Evolutionary conservation across 306 rosid genomes (phyloP).

Genomic region (Spatholobus suberectus): DNA sequence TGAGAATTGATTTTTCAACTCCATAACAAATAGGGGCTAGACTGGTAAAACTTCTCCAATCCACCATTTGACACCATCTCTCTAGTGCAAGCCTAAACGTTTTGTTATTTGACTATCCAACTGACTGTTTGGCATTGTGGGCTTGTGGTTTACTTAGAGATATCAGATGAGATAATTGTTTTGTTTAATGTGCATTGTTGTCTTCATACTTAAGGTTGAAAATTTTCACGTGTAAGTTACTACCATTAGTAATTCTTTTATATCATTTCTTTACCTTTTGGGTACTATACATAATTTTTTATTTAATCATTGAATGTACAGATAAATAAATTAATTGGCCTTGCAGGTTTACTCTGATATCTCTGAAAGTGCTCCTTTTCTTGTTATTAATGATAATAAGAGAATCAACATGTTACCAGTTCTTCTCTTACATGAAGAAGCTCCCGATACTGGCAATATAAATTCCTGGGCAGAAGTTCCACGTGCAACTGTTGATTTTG

Average conservation of each 20-base stretch:
- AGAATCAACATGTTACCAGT: constrained; percentile 63
- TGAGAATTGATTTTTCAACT: not conserved
- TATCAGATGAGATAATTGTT: not conserved
- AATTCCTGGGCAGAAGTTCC: constrained; percentile 57
- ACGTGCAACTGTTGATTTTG: constrained; percentile 54
- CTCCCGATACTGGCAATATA: constrained; percentile 50
- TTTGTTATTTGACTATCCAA: constrained; percentile 15
- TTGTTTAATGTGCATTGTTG: not conserved
- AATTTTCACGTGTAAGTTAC: not conserved
- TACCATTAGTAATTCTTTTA: not conserved
- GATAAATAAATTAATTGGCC: constrained; percentile 23
- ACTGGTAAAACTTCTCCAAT: constrained; percentile 10
- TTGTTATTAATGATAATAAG: constrained; percentile 59
- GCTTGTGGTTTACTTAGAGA: not conserved
- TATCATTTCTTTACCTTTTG: not conserved
- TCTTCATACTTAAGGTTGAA: constrained; percentile 3
- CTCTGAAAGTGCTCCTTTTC: constrained; percentile 64
- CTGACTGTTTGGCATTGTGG: not conserved
- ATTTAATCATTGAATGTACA: constrained; percentile 10
- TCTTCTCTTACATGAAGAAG: constrained; percentile 57
- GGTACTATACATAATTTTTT: constrained; percentile 1
- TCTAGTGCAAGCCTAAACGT: constrained; percentile 3
- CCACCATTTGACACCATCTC: not conserved
- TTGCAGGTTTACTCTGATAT: constrained; percentile 65
- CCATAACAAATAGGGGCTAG: not conserved